Percentiles rank a stretch among this genome's conserved stretches.
phyloP scores from a whole-genome alignment of 164 flowering plant species.

The Chimonanthus praecox region DNA sequence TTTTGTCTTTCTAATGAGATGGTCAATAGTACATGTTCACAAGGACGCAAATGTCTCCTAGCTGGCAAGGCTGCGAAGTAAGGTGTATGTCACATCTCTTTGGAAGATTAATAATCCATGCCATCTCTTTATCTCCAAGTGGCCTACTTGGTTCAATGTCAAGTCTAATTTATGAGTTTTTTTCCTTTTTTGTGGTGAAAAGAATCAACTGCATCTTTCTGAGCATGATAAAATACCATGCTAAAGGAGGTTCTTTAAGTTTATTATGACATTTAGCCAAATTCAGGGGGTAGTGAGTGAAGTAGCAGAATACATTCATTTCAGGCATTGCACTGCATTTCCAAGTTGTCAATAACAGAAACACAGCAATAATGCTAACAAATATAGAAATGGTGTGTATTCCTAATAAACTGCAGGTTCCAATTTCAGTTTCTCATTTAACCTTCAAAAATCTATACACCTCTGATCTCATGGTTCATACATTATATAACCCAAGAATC shows the following conservation, averaged over 20 bases:
- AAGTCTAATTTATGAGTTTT: too few relatives aligned
- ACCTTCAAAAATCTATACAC: background rate
- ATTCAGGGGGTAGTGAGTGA: too few relatives aligned
- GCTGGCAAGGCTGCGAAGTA: background rate
- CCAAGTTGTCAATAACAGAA: too few relatives aligned
- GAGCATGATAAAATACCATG: background rate
- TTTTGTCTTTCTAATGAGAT: background rate
- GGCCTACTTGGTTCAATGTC: too few relatives aligned
- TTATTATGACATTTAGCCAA: background rate
- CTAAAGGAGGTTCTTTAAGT: too few relatives aligned
- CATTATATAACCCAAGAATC: background rate
- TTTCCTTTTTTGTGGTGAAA: background rate
- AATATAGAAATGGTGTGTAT: too few relatives aligned
- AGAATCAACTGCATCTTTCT: background rate
- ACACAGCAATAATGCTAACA: too few relatives aligned
- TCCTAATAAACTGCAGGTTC: background rate
- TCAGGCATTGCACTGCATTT: too few relatives aligned
- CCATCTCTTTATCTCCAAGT: too few relatives aligned
- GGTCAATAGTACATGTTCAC: background rate
- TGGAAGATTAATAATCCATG: background rate
- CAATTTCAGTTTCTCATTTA: background rate
- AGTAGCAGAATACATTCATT: too few relatives aligned
- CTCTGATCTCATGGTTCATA: background rate
- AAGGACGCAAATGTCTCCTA: background rate
- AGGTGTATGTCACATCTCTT: background rate